Evolutionary conservation across 2,329 filamentous ascomycete species (phyloP).

Genomic region (Proliferodiscus dingleyae): DNA sequence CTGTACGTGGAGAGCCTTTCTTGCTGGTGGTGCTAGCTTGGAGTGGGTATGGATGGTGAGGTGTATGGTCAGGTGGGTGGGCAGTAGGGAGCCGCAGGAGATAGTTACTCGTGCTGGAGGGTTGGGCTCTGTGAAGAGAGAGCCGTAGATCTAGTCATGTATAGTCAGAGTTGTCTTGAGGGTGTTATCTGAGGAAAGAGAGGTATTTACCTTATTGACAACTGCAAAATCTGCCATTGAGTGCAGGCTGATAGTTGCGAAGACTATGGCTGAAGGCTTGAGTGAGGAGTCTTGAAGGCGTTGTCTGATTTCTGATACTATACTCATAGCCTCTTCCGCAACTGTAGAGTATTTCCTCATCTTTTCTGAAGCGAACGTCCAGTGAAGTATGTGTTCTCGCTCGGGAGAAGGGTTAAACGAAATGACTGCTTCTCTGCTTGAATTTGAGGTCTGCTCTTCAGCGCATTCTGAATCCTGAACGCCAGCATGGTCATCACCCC

Average conservation of each 20-base stretch:
- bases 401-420: not conserved
- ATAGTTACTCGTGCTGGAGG: constrained; percentile 84
- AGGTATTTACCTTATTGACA: constrained; percentile 54
- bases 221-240: constrained; percentile 73
- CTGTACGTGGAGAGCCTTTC: constrained; percentile 79
- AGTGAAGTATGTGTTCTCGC: constrained; percentile 10
- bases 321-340: constrained; percentile 42
- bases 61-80: constrained; percentile 56
- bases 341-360: constrained; percentile 30
- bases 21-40: constrained; percentile 16
- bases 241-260: constrained; percentile 64
- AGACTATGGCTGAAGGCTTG: constrained; percentile 43
- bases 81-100: constrained; percentile 65
- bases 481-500: not conserved
- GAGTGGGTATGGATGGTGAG: constrained; percentile 24
- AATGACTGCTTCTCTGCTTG: not conserved
- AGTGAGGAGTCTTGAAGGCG: constrained; percentile 36
- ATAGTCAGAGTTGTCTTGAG: constrained; percentile 1
- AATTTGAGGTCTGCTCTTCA: not conserved
- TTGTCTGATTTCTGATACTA: constrained; percentile 42
- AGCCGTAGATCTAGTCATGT: constrained; percentile 58
- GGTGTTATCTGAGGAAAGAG: not conserved
- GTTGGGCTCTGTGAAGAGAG: constrained; percentile 70
- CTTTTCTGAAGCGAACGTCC: constrained; percentile 15
- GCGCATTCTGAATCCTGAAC: not conserved